Conservation (phyloP, 148 eudicot species). For the Limonium bicolor region DNA sequence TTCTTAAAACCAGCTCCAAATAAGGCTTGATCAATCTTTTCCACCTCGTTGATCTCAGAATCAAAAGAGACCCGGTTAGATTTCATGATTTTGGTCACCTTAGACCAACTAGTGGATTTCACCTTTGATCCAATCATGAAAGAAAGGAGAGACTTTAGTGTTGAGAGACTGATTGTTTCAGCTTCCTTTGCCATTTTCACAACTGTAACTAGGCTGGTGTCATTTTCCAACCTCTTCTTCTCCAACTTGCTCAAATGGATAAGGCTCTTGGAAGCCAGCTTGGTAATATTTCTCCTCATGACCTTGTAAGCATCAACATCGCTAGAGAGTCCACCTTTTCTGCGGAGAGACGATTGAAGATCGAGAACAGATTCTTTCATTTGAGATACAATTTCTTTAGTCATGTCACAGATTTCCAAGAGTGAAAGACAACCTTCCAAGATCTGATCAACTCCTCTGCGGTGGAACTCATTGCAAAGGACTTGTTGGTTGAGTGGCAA, state of each 20-base stretch:
- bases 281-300: constrained; percentile 23
- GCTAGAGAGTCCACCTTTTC: constrained; percentile 9
- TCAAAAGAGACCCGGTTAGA: constrained; percentile 1
- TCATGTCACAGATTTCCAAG: constrained; percentile 15
- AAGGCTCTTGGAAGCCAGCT: constrained; percentile 18
- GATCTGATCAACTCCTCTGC: constrained; percentile 6
- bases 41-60: constrained; percentile 7
- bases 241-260: constrained; percentile 11
- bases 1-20: not conserved
- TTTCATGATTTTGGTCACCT: constrained; percentile 15
- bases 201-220: not conserved
- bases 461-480: constrained; percentile 3
- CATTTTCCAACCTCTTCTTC: constrained; percentile 4
- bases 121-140: constrained; percentile 13
- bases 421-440: constrained; percentile 23
- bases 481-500: constrained; percentile 10
- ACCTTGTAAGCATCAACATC: constrained; percentile 7
- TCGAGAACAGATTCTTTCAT: constrained; percentile 17
- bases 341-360: constrained; percentile 26
- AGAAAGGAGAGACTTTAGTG: constrained; percentile 14
- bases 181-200: constrained; percentile 17
- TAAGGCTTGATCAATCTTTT: constrained; percentile 11
- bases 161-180: constrained; percentile 10
- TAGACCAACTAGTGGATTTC: constrained; percentile 16
- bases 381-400: constrained; percentile 9